Base-by-base conservation (phyloP, 371 early-diverging fungal genomes). In the Actinomortierella wolfii region DNA sequence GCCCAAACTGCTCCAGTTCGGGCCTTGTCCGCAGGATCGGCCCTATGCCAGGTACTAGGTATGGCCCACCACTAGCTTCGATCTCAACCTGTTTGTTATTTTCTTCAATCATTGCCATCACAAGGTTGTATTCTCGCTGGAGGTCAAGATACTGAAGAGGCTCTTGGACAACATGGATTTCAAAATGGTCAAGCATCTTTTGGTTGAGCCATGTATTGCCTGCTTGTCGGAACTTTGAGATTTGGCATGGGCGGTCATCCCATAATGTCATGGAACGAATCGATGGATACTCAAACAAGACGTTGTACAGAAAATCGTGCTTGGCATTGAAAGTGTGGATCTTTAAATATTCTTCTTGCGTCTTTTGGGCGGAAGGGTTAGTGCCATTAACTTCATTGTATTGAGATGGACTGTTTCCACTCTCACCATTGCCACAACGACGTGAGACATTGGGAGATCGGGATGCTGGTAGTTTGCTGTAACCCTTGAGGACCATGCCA, bases 241-340 rank as follows among this genome's bases (percentile, higher is more conserved):
- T 54, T 52, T 70, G 71, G 20, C 71, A 64, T 0, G 71, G 71
- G 9, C 71, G 61, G 42, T 71, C 73, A 39, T 71, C 73, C 66
- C 66, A 71, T 7, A 71, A 62, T 48, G 50, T 57, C 73, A 71
- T 71, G 43, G 51, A 18, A 1, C 61, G 56, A 53, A 71, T 65
- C 21, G 20, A 17, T 1, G 73, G 73, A 52, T 61, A 62, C 25
- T 71, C 73, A 17, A 58, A 62, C n/a, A 71, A 44, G 21, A 71
- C 14, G 34, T 66, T 71, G 62, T 65, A 71, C 24, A 71, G 41
- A 46, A 71, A 66, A n/a, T 71, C 73, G 40, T 65, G 66, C 46
- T 71, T 71, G 20, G 73, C 61, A 50, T 62, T 66, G 56, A 71
- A 71, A 45, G 73, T 71, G 48, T 71, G 66, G 14, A 71, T 59